Base-by-base conservation (phyloP, 2,329 filamentous ascomycete species). In the Diaporthe eres region DNA sequence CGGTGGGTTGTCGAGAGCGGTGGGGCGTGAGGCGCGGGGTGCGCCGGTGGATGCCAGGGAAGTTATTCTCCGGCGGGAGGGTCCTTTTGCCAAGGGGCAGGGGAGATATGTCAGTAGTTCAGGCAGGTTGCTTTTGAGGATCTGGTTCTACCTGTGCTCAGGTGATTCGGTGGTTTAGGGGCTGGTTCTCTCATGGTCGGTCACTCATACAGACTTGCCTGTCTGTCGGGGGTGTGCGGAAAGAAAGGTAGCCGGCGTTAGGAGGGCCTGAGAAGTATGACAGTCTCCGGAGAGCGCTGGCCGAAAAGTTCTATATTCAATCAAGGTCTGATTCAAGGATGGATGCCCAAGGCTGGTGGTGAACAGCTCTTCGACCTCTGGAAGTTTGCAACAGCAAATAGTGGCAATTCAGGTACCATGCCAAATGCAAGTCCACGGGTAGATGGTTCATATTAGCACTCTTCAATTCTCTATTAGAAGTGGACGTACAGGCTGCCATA, bases 181-280 rank as follows among this genome's bases (percentile, higher is more conserved):
- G 12, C 22, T 15, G 57, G 34, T 60, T 39, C 31, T 60, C 19
- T 25, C 22, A 15, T n/a, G 13, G 25, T 60, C 34, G 39, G 9
- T 28, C 25, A 19, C n/a, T 31, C 13, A 25, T 55, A 55, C 13
- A 25, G 9, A 39, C 10, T 60, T 39, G 22, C 12, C 1, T n/a
- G 4, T 39, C 57, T 60, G 57, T 37, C 84, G 3, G 7, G 19
- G 17, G 44, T 8, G 19, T 8, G 44, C 44, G 8, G 22, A 17
- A 22, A 2, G 19, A 49, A 10, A 49, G 44, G 9, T 8, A 49
- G 19, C 44, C 19, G 44, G 44, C 44, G 19, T 49, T 84, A 82
- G 81, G 82, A 85, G 6, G 25, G 53, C 53, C 1, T 3, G 13
- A 17, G 49, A 55, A 25, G 9, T 15, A 17, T 31, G 10, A 8